phyloP scores from a whole-genome alignment of 2,329 filamentous ascomycete species.

The Diplodia scrobiculata region DNA sequence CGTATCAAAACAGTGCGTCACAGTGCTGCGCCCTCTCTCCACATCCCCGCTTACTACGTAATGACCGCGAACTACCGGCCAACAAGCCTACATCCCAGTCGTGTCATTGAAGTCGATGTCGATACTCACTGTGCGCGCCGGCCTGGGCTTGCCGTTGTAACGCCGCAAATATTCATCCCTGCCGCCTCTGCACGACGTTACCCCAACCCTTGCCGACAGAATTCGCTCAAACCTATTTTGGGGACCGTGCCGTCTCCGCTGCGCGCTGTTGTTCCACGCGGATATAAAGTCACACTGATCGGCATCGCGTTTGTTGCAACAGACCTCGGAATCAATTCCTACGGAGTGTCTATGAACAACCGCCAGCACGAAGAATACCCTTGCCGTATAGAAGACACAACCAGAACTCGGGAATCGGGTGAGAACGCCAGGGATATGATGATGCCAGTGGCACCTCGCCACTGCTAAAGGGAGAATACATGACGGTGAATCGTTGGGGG shows the following conservation, averaged over 20 bases:
- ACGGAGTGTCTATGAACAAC: slow-evolving; percentile 28
- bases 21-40: background rate
- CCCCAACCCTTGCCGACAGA: background rate
- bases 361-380: slow-evolving; percentile 18
- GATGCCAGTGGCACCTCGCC: slow-evolving; percentile 27
- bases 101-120: too few relatives aligned
- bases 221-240: slow-evolving; percentile 3
- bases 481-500: slow-evolving; percentile 30
- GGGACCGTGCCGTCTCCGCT: background rate
- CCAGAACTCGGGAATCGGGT: slow-evolving; percentile 23
- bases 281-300: background rate
- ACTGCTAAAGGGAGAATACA: slow-evolving; percentile 29
- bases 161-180: background rate
- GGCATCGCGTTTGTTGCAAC: background rate
- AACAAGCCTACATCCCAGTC: too few relatives aligned
- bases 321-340: slow-evolving; percentile 24
- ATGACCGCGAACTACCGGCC: too few relatives aligned
- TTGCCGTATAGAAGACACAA: slow-evolving; percentile 23
- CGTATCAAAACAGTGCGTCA: background rate
- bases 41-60: too few relatives aligned
- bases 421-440: slow-evolving; percentile 31
- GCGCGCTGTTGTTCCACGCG: background rate
- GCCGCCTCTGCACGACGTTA: background rate
- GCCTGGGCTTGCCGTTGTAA: background rate
- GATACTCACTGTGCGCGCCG: too few relatives aligned